Percentiles rank a stretch among this genome's conserved stretches.
Evolutionary conservation across 2,329 filamentous ascomycete species (phyloP).

Genomic region (Neopestalotiopsis sp.): DNA sequence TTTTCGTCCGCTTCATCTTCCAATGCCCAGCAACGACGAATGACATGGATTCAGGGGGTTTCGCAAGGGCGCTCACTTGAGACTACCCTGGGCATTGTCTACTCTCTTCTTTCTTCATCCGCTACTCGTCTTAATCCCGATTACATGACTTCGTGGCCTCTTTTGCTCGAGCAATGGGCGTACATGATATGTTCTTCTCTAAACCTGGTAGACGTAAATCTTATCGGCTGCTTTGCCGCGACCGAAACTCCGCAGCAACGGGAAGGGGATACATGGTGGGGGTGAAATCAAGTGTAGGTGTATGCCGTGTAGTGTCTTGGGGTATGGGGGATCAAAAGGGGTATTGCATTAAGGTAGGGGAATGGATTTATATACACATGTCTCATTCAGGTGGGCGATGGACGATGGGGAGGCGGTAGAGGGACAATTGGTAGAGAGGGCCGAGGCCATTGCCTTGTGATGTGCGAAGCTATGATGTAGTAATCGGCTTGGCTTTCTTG

Average conservation of each 20-base stretch:
- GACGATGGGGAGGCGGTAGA: slow-evolving; percentile 14
- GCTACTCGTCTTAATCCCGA: slow-evolving; percentile 26
- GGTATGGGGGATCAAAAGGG: slow-evolving; percentile 27
- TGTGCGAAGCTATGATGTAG: slow-evolving; percentile 28
- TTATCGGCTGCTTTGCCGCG: slow-evolving; percentile 37
- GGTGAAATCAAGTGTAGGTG: slow-evolving; percentile 25
- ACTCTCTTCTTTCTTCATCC: slow-evolving; percentile 1
- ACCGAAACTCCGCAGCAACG: slow-evolving; percentile 38
- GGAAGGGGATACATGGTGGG: slow-evolving; percentile 25
- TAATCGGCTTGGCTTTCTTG: slow-evolving; percentile 26
- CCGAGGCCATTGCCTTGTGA: slow-evolving; percentile 29
- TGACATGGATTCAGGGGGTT: not conserved
- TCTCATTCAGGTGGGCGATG: slow-evolving; percentile 27
- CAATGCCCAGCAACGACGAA: slow-evolving; percentile 8
- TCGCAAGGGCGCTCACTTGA: slow-evolving; percentile 16
- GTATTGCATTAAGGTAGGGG: slow-evolving; percentile 36
- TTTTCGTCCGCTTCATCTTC: slow-evolving; percentile 9
- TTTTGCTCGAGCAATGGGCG: slow-evolving; percentile 29
- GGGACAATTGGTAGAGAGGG: slow-evolving; percentile 3
- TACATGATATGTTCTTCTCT: slow-evolving; percentile 42
- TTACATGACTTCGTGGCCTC: slow-evolving; percentile 42
- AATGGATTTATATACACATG: slow-evolving; percentile 39
- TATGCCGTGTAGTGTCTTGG: slow-evolving; percentile 30
- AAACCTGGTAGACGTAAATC: slow-evolving; percentile 34
- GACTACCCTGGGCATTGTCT: slow-evolving; percentile 1